Evolutionary conservation across 1,284 basidiomycete species (phyloP), one percentile per base, ranked within the genome.

Genomic region (Heterobasidion occidentale): DNA sequence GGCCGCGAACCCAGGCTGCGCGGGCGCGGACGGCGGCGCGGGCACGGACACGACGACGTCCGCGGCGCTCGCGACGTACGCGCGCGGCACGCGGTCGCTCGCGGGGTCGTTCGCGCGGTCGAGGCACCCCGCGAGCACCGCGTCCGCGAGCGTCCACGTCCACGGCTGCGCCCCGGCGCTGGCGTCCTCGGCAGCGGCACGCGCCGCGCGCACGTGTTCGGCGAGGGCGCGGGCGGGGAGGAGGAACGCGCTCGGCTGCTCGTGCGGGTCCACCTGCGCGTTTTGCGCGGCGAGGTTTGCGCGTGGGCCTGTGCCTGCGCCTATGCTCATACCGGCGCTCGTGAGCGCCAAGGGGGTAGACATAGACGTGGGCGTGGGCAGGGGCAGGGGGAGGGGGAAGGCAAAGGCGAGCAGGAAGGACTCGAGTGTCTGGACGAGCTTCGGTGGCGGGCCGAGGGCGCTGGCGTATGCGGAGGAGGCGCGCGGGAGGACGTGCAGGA

Each of bases 331-430:
- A n/a, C n/a, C n/a, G n/a, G 14, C 15, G 7, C 47, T 2, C 3
- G 27, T 33, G 17, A 12, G 14, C 42, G 17, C 17, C 3, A 12
- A 2, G 14, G 42, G 6, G 3, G 2, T 7, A 3, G 2, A 4
- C 42, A 12, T 17, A 3, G 2, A 4, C 42, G 3, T 14, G 17
- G 17, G 6, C 42, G 14, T 17, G 42, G 14, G 12, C 2, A 12
- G 14, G 42, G 14, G 14, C 2, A 58, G 47, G 7, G 46, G 36
- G 1, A 59, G 51, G 9, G 65, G 63, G 50, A 60, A 63, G 8
- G 66, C 65, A 59, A 71, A 74, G 1, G 70, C 68, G 19, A 72
- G 63, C 19, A 72, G 65, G 62, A 73, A 74, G 7, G 68, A 59
- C 56, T 74, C 72, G 51, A 74, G 65, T 61, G 66, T 70, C 38